Evolutionary conservation across 345 rosid genomes (phyloP), one percentile per base, ranked within the genome.

Genomic region (Populus tremula): DNA sequence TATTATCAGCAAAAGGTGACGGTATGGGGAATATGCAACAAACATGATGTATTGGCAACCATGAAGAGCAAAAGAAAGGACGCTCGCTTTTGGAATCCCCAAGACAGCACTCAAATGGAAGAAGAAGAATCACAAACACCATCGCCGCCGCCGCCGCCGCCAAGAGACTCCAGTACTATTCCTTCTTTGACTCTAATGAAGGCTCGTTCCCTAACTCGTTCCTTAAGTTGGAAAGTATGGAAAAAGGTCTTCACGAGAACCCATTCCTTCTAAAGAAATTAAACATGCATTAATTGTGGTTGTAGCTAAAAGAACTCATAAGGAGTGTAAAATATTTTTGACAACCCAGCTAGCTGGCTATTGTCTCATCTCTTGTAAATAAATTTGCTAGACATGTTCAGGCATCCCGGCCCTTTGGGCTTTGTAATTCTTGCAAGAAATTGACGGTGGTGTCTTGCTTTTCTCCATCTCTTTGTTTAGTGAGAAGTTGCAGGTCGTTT

Each of bases 11-110:
- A 92, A 66, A 94, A 92, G 84, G 97, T 89, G 82, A 90, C 89
- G 1, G 96, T 91, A 12, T 94, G 98, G 98, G 97, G 96, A 29
- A 92, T 94, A 36, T 94, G 97, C 87, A 91, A 94, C 87, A 94
- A 92, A 64, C 59, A 87, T 69, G 88, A 87, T 43, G 96, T 92
- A 67, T 77, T 94, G 66, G 78, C 77, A 20, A 91, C 86, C 47
- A 82, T 90, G 75, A 88, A 81, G 80, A 81, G 78, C 87, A 94
- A 94, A 87, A 87, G 97, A 72, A 94, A 87, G 86, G 94, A 86
- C 65, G 86, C 95, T 79, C 87, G 91, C 10, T 91, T 91, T 82
- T 93, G 97, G 98, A 87, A 87, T 64, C 72, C 77, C 2, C 91
- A 89, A 21, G 91, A 92, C 79, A 77, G 76, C 35, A 8, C 63